Conservation (phyloP, 225 moss, liverwort and hornwort species). For the Polytrichum commune region DNA sequence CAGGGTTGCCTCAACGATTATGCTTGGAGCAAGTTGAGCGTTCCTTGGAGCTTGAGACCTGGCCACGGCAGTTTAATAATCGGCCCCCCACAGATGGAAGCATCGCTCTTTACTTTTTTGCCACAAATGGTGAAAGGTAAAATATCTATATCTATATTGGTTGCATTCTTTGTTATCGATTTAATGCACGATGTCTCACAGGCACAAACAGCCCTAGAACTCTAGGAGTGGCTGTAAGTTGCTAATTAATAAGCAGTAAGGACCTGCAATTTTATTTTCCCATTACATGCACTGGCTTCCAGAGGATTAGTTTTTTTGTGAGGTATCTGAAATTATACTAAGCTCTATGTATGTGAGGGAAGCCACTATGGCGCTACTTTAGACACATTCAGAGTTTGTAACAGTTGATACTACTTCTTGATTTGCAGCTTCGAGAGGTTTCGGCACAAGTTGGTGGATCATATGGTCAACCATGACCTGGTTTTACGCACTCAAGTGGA, state of each 20-base stretch:
- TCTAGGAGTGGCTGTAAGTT: too few relatives aligned
- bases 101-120: slow-evolving; percentile 94
- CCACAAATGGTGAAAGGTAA: slow-evolving; percentile 74
- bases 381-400: too few relatives aligned
- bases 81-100: slow-evolving; percentile 81
- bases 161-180: too few relatives aligned
- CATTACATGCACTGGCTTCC: too few relatives aligned
- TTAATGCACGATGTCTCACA: too few relatives aligned
- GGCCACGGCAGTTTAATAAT: slow-evolving; percentile 86
- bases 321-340: too few relatives aligned
- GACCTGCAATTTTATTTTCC: too few relatives aligned
- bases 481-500: slow-evolving; percentile 89
- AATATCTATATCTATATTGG: neutral
- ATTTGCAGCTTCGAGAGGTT: slow-evolving; percentile 60
- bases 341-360: too few relatives aligned
- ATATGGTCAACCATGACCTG: slow-evolving; percentile 73
- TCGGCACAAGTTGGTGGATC: slow-evolving; percentile 64
- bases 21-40: slow-evolving; percentile 84
- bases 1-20: slow-evolving; percentile 62
- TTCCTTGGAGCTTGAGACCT: slow-evolving; percentile 71
- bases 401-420: neutral
- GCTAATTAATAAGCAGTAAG: too few relatives aligned
- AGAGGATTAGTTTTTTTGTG: too few relatives aligned
- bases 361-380: too few relatives aligned
- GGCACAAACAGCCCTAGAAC: too few relatives aligned